A percentile compares a stretch with the other conserved stretches of the same genome.
phyloP scores from a whole-genome alignment of 75 land plant genomes.

The Selaginella tamariscina region DNA sequence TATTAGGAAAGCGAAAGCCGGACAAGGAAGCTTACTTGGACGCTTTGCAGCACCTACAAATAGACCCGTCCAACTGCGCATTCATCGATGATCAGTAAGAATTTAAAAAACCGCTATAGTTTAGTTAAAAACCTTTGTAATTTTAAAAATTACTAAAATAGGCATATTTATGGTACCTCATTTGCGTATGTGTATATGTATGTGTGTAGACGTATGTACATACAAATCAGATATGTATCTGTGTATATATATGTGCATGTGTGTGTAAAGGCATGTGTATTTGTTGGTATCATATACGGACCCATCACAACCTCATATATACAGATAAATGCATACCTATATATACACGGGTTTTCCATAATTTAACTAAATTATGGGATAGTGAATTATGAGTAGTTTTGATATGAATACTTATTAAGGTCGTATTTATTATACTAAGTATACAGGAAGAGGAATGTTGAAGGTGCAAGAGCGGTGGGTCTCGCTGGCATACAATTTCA shows the following conservation, averaged over 20 bases:
- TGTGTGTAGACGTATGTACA: not conserved
- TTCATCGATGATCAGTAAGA: slow-evolving; percentile 88
- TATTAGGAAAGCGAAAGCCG: slow-evolving; percentile 82
- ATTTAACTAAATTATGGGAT: not conserved
- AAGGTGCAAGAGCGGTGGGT: slow-evolving; percentile 42
- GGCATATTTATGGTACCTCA: not conserved
- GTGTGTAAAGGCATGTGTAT: not conserved
- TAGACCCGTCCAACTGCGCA: slow-evolving; percentile 55
- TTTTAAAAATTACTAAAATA: not conserved
- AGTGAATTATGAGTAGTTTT: not conserved
- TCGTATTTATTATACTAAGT: not conserved
- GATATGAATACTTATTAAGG: not conserved
- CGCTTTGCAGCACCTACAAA: slow-evolving; percentile 41
- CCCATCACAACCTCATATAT: too few species aligned
- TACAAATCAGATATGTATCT: too few species aligned
- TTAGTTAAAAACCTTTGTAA: not conserved
- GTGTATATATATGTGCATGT: too few species aligned
- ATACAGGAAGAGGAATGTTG: slow-evolving; percentile 43
- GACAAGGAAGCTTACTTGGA: slow-evolving; percentile 49
- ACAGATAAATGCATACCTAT: too few species aligned
- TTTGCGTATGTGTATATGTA: not conserved
- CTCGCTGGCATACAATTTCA: slow-evolving; percentile 41
- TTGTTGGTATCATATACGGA: too few species aligned
- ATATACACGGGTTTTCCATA: not conserved
- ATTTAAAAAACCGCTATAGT: not conserved